phyloP scores from a whole-genome alignment of 2,329 filamentous ascomycete genomes.

The Hypoxylon sp. region DNA sequence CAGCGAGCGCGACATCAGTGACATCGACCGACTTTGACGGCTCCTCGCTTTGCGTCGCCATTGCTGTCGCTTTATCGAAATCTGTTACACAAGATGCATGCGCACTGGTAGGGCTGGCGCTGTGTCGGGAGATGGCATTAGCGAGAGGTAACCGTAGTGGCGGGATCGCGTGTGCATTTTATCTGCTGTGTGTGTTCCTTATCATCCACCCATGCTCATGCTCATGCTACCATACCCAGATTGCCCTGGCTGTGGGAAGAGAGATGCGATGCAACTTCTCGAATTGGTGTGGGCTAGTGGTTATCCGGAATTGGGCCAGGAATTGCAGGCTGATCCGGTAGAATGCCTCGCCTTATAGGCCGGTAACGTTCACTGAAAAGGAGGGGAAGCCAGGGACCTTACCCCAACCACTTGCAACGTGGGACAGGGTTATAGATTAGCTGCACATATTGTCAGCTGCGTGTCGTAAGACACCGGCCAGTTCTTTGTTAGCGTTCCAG shows the following conservation, averaged over 20 bases:
- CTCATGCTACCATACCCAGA: constrained; percentile 22
- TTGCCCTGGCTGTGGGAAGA: constrained; percentile 17
- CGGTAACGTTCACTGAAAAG: constrained; percentile 29
- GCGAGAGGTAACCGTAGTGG: constrained; percentile 39
- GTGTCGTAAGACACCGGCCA: neutral
- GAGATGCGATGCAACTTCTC: constrained; percentile 22
- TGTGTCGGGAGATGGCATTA: constrained; percentile 23
- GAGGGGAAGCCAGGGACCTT: constrained; percentile 32
- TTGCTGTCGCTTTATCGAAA: no score
- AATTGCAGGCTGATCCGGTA: constrained; percentile 40
- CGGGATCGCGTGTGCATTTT: constrained; percentile 45
- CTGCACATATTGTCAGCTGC: neutral
- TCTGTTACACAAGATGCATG: constrained; percentile 24
- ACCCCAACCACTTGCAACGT: constrained; percentile 28
- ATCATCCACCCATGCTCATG: constrained; percentile 29
- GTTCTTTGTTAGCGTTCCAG: constrained; percentile 2
- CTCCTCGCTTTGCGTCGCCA: constrained; percentile 35
- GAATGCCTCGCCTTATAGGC: constrained; percentile 41
- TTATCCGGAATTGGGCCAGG: constrained; percentile 33
- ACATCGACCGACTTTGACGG: constrained; percentile 39
- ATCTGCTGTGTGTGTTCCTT: constrained; percentile 30
- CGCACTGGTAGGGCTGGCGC: constrained; percentile 26
- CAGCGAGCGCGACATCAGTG: constrained; percentile 48
- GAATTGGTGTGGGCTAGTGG: constrained; percentile 18
- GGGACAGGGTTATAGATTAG: constrained; percentile 23